phyloP scores from a whole-genome alignment of 306 rosid species.

The Gastrolobium villosum region DNA sequence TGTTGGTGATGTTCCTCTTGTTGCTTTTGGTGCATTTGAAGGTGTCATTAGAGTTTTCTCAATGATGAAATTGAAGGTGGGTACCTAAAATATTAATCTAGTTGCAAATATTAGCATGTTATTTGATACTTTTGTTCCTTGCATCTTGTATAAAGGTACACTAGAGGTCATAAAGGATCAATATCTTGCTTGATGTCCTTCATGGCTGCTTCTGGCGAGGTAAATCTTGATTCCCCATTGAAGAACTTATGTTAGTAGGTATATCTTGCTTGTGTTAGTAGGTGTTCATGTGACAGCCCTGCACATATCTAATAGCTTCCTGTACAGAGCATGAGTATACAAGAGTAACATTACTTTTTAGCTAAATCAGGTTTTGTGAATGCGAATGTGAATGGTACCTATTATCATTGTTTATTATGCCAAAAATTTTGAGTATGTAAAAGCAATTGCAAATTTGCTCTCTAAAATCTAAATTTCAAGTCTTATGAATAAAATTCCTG shows the following conservation, averaged over 20 bases:
- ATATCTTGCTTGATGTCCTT: constrained; percentile 96
- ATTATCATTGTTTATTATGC: constrained; percentile 7
- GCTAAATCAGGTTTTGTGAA: constrained; percentile 9
- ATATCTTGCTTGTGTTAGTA: too few species aligned
- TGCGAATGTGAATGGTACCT: constrained; percentile 16
- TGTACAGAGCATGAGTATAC: constrained; percentile 5
- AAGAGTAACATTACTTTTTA: neutral
- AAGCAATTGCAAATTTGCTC: too few species aligned
- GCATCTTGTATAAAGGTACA: constrained; percentile 93
- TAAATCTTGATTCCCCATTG: constrained; percentile 50
- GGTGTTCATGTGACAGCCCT: constrained; percentile 3
- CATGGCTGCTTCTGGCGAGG: constrained; percentile 98
- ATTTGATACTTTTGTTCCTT: constrained; percentile 53
- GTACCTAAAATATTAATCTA: constrained; percentile 47
- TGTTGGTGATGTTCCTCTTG: constrained; percentile 92
- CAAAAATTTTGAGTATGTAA: constrained; percentile 9
- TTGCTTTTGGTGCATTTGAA: constrained; percentile 98
- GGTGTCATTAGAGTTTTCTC: constrained; percentile 98
- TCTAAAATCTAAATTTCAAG: too few species aligned
- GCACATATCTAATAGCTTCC: constrained; percentile 31
- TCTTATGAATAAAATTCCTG: constrained; percentile 30
- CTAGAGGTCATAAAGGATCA: constrained; percentile 97
- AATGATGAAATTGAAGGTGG: constrained; percentile 98
- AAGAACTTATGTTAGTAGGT: constrained; percentile 42
- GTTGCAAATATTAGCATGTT: constrained; percentile 43